Evolutionary conservation across 2,329 filamentous ascomycete species (phyloP).

Genomic region (Aaosphaeria pasadenensis): DNA sequence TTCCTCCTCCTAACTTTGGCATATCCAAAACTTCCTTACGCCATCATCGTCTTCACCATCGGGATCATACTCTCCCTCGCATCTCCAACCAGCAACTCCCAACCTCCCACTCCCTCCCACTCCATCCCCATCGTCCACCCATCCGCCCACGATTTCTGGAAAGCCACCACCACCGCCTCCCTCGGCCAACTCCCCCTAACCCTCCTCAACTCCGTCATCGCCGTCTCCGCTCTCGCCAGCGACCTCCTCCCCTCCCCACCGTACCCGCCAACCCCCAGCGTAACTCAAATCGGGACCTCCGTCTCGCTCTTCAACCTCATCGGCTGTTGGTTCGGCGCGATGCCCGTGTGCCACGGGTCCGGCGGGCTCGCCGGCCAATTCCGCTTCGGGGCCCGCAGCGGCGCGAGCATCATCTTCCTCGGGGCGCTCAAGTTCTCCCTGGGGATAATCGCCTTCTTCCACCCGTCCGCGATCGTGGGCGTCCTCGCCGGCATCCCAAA

Average conservation of each 20-base stretch:
- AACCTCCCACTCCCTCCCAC: constrained; percentile 47
- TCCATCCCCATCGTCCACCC: constrained; percentile 50
- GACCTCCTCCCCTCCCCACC: constrained; percentile 71
- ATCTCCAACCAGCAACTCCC: constrained; percentile 12
- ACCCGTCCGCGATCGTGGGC: constrained; percentile 70
- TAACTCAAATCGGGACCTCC: constrained; percentile 76
- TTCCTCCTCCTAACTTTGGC: constrained; percentile 66
- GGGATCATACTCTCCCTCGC: constrained; percentile 65
- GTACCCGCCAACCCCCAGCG: constrained; percentile 56
- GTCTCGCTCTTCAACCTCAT: constrained; percentile 81
- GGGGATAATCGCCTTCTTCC: constrained; percentile 59
- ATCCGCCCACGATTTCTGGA: constrained; percentile 47
- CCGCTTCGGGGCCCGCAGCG: constrained; percentile 86
- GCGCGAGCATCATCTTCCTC: constrained; percentile 76
- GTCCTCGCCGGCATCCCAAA: constrained; percentile 72
- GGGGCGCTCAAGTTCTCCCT: constrained; percentile 73
- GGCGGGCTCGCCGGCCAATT: constrained; percentile 89
- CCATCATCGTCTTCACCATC: constrained; percentile 66
- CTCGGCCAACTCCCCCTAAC: constrained; percentile 88
- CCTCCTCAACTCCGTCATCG: constrained; percentile 87
- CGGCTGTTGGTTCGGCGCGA: constrained; percentile 87
- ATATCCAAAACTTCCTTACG: constrained; percentile 70
- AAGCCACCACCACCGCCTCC: constrained; percentile 63
- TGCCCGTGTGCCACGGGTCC: constrained; percentile 93
- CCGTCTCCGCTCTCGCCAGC: constrained; percentile 73